These are phyloP conservation scores for Solanum hybrid DNA, from an alignment of 305 asterid genomes.

Conservation along the genomic window DNA sequence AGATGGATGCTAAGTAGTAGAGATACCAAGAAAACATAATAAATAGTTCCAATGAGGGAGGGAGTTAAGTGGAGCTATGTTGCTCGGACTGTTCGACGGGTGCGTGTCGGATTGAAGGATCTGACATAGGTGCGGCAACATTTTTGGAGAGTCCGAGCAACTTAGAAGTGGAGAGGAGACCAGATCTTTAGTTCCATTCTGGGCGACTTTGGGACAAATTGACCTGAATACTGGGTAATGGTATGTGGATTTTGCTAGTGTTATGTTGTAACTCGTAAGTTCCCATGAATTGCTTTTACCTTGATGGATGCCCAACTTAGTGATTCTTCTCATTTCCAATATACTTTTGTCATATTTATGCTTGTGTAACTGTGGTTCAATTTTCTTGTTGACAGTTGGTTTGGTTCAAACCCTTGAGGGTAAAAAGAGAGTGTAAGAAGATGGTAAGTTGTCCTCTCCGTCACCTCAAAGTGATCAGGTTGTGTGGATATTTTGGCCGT, in stretches of 20 bases:
- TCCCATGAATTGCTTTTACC: background rate
- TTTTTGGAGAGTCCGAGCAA: too few species aligned
- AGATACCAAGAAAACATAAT: background rate
- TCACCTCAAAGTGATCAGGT: background rate
- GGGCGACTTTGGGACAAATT: background rate
- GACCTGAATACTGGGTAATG: background rate
- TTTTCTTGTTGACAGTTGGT: background rate
- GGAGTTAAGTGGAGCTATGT: background rate
- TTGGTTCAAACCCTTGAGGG: background rate
- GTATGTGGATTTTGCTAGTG: background rate
- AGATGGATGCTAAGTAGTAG: background rate
- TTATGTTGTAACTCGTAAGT: background rate
- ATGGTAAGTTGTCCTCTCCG: background rate
- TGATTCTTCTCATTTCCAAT: background rate
- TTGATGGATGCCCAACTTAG: background rate
- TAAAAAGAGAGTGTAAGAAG: background rate
- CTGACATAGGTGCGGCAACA: too few species aligned
- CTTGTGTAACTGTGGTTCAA: background rate
- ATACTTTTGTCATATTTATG: background rate
- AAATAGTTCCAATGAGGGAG: background rate
- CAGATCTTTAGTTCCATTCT: background rate
- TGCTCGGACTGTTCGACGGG: too few species aligned
- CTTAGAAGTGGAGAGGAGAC: background rate
- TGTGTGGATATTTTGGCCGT: background rate
- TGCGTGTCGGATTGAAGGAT: too few species aligned